phyloP scores from a whole-genome alignment of 140 eudicot genomes.

The Oenanthe javanica region DNA sequence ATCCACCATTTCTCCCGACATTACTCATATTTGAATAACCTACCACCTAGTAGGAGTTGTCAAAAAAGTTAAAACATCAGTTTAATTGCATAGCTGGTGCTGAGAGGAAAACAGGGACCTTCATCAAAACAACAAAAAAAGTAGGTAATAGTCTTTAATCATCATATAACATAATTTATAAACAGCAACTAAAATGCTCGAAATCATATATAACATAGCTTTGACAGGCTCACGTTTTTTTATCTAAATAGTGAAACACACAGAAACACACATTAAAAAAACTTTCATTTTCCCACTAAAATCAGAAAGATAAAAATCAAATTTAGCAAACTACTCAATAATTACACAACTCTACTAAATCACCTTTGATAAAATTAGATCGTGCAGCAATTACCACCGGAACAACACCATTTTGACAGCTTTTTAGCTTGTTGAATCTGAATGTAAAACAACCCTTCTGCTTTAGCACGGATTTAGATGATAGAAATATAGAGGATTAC shows the following conservation, averaged over 20 bases:
- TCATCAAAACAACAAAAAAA: no score
- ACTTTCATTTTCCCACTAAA: neutral
- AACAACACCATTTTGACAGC: no score
- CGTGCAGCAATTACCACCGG: neutral
- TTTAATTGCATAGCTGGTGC: no score
- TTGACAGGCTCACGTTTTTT: neutral
- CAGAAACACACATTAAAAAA: neutral
- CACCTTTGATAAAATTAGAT: constrained; percentile 5
- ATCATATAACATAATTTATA: neutral
- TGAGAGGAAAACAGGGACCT: no score
- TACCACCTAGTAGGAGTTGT: neutral
- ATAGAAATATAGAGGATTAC: neutral
- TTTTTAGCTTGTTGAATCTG: neutral
- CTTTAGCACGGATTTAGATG: constrained; percentile 5
- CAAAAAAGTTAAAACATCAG: no score
- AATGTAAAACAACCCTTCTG: neutral
- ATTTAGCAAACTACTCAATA: neutral
- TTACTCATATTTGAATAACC: neutral
- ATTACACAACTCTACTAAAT: neutral
- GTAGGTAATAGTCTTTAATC: neutral
- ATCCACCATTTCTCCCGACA: no score
- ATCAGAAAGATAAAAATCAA: neutral
- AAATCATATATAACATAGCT: neutral
- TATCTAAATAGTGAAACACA: neutral
- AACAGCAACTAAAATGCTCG: neutral